Base-by-base conservation (phyloP, 352 stramenopile species). In the Globisporangium acanthophoron region DNA sequence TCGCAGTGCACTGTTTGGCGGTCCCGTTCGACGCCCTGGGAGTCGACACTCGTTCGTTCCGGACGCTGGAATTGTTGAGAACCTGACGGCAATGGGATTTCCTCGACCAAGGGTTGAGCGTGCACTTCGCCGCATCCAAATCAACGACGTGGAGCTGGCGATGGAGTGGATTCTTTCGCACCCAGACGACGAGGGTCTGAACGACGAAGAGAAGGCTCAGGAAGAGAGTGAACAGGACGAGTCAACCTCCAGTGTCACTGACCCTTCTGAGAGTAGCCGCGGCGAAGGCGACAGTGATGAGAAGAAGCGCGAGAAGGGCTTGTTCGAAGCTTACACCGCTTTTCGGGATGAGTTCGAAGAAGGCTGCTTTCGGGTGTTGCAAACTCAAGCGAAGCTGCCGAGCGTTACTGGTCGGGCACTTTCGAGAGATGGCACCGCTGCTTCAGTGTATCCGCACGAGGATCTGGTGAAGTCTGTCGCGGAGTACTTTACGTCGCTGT, bases 141-240 rank as follows among this genome's bases (percentile, higher is more conserved):
- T 90, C 13, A 98, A 98, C 57, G 82, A 94, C 53, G 75, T 98
- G 3, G 95, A 98, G 63, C 65, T 98, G 41, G 96, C 90, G 1
- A 98, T 98, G 94, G 96, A 99, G 63, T 98, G 96, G 80, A 90
- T 98, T 31, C 59, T 99, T 20, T 78, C 84, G 6, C 87, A 98
- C 70, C 93, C 93, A 29, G 80, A 92, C 45, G 73, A 87, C 27
- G 77, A 85, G n/a, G 62, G 53, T 27, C 60, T 79, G 18, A 66
- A 73, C 13, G 59, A 73, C 51, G 61, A 74, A 46, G 56, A 51
- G 21, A 62, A 67, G 29, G 56, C 64, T 12, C 60, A 68, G 43
- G 67, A 78, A 24, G 61, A 56, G 11, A 65, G 63, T 9, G 54
- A 56, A 27, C 63, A 70, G n/a, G 52, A 60, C 56, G 63, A 53